These are phyloP conservation scores for Tuber microsphaerosporum DNA, from an alignment of 495 filamentous ascomycete species.

Conservation along the genomic window DNA sequence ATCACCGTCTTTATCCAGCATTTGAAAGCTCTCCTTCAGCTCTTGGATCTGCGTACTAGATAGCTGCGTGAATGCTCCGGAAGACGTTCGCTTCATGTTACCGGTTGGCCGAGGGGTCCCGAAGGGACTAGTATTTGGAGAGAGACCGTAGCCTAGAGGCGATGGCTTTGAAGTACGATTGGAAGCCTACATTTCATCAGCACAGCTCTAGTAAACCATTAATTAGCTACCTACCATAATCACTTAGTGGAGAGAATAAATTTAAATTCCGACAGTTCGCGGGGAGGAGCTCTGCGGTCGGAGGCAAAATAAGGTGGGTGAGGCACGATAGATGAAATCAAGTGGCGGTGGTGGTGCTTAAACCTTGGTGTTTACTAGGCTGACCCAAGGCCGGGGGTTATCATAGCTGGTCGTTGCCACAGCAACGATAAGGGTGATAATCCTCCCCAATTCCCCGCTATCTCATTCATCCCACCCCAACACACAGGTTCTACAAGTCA, in stretches of 20 bases:
- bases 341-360: neutral
- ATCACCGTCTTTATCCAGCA: constrained; percentile 41
- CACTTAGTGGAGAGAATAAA: neutral
- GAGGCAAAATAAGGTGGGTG: neutral
- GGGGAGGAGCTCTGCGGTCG: neutral
- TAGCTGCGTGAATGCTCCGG: constrained; percentile 38
- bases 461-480: constrained; percentile 13
- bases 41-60: constrained; percentile 38
- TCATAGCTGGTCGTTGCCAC: constrained; percentile 19
- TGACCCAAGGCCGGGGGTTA: neutral
- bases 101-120: constrained; percentile 18
- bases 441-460: neutral
- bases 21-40: constrained; percentile 40
- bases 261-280: neutral
- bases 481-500: neutral
- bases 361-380: neutral
- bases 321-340: neutral
- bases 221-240: neutral
- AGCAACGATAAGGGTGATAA: constrained; percentile 21
- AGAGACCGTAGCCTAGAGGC: constrained; percentile 32
- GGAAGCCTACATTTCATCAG: constrained; percentile 21
- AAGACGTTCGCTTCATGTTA: constrained; percentile 27
- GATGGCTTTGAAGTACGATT: constrained; percentile 39
- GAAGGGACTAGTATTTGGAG: constrained; percentile 17
- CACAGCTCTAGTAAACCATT: neutral